phyloP scores from a whole-genome alignment of 169 alveolate species.

The Eimeria necatrix region DNA sequence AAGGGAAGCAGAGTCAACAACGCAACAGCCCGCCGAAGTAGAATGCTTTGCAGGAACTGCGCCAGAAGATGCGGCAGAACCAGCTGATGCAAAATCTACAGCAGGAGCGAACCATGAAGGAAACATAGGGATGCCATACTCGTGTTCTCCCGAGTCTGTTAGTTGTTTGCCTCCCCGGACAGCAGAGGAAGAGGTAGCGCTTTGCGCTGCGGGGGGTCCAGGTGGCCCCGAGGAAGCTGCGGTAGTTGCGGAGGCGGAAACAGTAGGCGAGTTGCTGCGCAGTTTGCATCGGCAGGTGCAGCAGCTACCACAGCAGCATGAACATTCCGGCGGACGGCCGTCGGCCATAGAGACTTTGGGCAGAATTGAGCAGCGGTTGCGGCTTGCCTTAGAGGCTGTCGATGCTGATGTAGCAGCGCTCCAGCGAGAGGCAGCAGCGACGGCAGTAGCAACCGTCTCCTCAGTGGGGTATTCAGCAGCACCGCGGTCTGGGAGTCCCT shows the following conservation, averaged over 20 bases:
- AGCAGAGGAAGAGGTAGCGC: slow-evolving; percentile 52
- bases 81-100: background rate
- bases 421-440: slow-evolving; percentile 70
- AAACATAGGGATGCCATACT: background rate
- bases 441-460: slow-evolving; percentile 74
- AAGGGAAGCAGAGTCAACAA: no score
- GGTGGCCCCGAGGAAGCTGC: slow-evolving; percentile 59
- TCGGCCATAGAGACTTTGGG: slow-evolving; percentile 7
- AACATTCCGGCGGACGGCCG: background rate
- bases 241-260: slow-evolving; percentile 61
- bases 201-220: slow-evolving; percentile 22
- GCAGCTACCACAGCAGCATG: slow-evolving; percentile 50
- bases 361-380: slow-evolving; percentile 32
- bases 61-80: background rate
- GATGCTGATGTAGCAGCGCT: slow-evolving; percentile 65
- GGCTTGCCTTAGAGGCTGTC: slow-evolving; percentile 61
- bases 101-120: background rate
- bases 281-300: slow-evolving; percentile 53
- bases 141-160: background rate
- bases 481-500: background rate
- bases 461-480: background rate
- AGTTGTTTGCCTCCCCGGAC: background rate
- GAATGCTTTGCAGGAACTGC: background rate
- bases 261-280: slow-evolving; percentile 35
- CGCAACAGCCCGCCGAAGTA: no score